Base-by-base conservation (phyloP, 75 land plant genomes). In the Adiantum capillusveneris region DNA sequence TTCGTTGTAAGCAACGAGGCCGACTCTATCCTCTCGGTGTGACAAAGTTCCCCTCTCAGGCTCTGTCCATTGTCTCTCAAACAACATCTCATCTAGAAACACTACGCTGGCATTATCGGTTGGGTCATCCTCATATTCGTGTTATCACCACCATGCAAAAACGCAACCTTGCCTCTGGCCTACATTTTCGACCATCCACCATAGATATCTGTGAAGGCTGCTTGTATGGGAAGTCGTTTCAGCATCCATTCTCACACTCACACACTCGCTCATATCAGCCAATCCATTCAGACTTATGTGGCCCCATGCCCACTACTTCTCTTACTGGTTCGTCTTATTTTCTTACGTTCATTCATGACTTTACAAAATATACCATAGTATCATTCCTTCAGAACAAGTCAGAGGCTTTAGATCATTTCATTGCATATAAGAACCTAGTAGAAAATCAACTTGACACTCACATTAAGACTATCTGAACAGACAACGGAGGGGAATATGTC, bases 281-380 rank as follows among this genome's bases (percentile, higher is more conserved):
- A 41, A 14, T 41, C 9, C 43, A 41, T 14, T 9, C 43, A 14
- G 43, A 41, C 43, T 14, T 41, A 9, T 41, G 43, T 14, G 43
- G 43, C 14, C 43, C 43, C 9, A 41, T 41, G 43, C 43, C 43
- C 14, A 41, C 43, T 14, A 9, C 43, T 41, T 41, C 43, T 41
- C 43, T 41, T 14, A 41, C 43, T 9, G 43, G 43, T n/a, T n/a
- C n/a, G n/a, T 6, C 7, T n/a, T 55, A 55, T 22, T 25, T 25
- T 5, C 57, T 13, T 25, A 55, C 18, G 9, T 57, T 57, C 14
- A 19, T 57, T 57, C 2, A 57, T 57, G 39, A 57, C 30, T 57
- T 56, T 16, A 27, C 0, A 1, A 12, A 3, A 1, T 16, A 27
- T 13, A 27, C 11, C 18, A 28, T 1, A 11, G 18, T 57, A 11